phyloP scores from a whole-genome alignment of 495 filamentous ascomycete genomes.

The Penicillium roqueforti region DNA sequence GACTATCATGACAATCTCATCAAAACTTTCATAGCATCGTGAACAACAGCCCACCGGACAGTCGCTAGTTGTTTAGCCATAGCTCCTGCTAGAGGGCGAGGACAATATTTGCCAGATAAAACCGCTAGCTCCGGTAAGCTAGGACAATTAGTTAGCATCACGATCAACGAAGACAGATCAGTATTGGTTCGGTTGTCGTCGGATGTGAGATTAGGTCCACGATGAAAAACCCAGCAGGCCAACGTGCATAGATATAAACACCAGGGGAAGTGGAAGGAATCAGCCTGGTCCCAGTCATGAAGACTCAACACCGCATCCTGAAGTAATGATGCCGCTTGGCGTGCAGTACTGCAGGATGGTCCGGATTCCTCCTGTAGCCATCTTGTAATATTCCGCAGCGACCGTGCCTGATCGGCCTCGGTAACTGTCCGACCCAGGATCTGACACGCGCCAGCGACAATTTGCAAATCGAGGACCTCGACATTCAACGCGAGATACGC shows the following conservation, averaged over 20 bases:
- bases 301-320: conserved; percentile 44
- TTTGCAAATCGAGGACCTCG: conserved; percentile 53
- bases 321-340: conserved; percentile 45
- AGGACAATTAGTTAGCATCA: conserved; percentile 35
- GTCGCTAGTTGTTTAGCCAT: conserved; percentile 51
- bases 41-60: conserved; percentile 54
- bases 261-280: conserved; percentile 55
- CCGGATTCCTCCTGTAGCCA: conserved; percentile 33
- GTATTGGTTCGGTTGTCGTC: conserved; percentile 12
- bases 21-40: conserved; percentile 53
- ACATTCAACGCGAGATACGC: conserved; percentile 48
- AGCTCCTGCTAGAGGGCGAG: conserved; percentile 35
- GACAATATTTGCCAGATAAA: conserved; percentile 31
- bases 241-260: conserved; percentile 53
- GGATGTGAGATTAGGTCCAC: conserved; percentile 16
- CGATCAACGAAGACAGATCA: conserved; percentile 33
- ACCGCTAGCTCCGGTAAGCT: conserved; percentile 23
- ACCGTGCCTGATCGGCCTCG: conserved; percentile 41
- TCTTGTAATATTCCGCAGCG: conserved; percentile 36
- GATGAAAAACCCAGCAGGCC: conserved; percentile 50
- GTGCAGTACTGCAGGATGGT: conserved; percentile 34
- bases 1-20: conserved; percentile 21
- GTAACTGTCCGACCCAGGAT: conserved; percentile 49
- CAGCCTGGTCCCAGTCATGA: conserved; percentile 46
- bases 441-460: conserved; percentile 49